Percentiles rank a stretch among this genome's conserved stretches.
Evolutionary conservation across 225 moss, liverwort and hornwort species (phyloP).

Genomic region (Ulota crispa): DNA sequence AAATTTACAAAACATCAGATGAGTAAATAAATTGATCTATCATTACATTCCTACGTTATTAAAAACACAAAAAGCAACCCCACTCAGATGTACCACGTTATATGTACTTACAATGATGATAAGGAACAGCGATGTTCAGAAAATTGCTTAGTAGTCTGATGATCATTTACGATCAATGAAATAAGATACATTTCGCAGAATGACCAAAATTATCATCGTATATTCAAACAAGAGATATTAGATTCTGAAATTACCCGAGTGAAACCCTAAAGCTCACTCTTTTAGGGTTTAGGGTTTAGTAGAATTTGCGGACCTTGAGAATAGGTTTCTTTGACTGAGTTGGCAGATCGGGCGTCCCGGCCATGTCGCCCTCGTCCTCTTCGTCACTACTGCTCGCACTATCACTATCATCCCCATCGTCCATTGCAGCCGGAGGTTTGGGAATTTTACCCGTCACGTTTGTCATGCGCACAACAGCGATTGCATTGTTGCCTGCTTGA

Average conservation of each 20-base stretch:
- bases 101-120: background rate
- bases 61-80: background rate
- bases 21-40: background rate
- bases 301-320: constrained; percentile 51
- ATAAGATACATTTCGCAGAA: background rate
- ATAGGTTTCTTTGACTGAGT: constrained; percentile 60
- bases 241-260: background rate
- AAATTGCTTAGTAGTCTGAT: too few relatives aligned
- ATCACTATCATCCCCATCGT: constrained; percentile 60
- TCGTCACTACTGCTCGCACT: constrained; percentile 78
- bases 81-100: background rate
- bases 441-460: constrained; percentile 79
- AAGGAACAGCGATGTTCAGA: background rate
- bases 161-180: background rate
- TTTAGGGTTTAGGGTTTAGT: background rate
- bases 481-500: constrained; percentile 65
- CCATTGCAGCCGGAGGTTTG: constrained; percentile 56
- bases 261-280: background rate
- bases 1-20: background rate
- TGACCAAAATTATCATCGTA: background rate
- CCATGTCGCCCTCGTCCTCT: constrained; percentile 54
- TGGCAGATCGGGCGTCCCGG: constrained; percentile 28
- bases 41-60: background rate
- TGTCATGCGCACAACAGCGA: constrained; percentile 75
- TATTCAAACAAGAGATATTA: background rate